Base-by-base conservation (phyloP, 2,329 filamentous ascomycete species). In the Stromatinia cepivora region DNA sequence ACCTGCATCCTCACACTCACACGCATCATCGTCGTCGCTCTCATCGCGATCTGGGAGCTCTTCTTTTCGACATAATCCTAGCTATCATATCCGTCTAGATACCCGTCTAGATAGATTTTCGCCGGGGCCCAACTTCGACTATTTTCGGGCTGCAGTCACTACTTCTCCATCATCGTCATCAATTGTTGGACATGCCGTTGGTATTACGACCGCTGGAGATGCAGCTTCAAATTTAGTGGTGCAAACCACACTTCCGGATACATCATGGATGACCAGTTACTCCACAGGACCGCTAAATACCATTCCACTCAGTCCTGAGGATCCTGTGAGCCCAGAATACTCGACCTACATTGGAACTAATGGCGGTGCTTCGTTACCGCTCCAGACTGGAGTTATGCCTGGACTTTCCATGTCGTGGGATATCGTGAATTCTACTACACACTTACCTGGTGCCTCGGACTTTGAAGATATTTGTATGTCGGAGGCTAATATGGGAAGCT, bases 331-430 rank as follows among this genome's bases (percentile, higher is more conserved):
- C 20, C 66, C 28, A 0, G 57, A n/a, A 53, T 63, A 52, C 53
- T 62, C 66, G 2, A 28, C 28, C 17, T 68, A 54, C 17, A 68
- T 68, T 1, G 66, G 66, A 36, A 34, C 28, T 11, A 42, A 62
- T 68, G 66, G 57, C 22, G 46, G 22, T 54, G 50, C 34, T 42
- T 63, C 66, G 11, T 45, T 68, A 22, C 63, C 66, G 57, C 42
- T 72, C 71, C 57, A 63, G 42, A 42, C 57, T 4, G 66, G 57
- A 53, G 58, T 25, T 31, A 17, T 69, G 48, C 31, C 71, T 66
- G 70, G 66, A n/a, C 70, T 72, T 36, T 69, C 69, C 9, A 63
- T 67, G 34, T 66, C 73, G 11, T 76, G 75, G 75, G 69, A 68
- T 42, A 67, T 67, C 17, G 46, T 70, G 28, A 46, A 70, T 46